A percentile compares a stretch with the other conserved stretches of the same genome.
These are phyloP conservation scores for Fusarium irregulare DNA, from an alignment of 2,329 filamentous ascomycete species.

Conservation along the genomic window DNA sequence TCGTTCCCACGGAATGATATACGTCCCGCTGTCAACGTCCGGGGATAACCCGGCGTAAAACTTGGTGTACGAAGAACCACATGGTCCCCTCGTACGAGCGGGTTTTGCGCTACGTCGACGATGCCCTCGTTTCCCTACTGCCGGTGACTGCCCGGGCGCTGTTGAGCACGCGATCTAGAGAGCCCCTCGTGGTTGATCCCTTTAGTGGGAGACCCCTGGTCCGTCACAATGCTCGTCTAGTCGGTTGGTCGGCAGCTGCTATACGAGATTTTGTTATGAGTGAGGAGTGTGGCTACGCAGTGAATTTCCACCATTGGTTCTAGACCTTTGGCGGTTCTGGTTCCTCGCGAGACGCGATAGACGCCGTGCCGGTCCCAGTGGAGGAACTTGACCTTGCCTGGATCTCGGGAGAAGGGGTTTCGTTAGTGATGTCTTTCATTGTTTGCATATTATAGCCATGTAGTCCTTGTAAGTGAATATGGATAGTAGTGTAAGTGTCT, in stretches of 20 bases:
- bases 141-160: conserved; percentile 29
- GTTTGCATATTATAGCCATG: conserved; percentile 39
- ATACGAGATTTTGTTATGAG: conserved; percentile 51
- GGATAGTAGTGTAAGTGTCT: background rate
- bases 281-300: conserved; percentile 51
- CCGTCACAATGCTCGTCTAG: conserved; percentile 46
- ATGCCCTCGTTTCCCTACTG: conserved; percentile 42
- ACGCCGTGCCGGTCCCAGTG: conserved; percentile 46
- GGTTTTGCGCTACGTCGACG: conserved; percentile 49
- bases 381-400: conserved; percentile 49
- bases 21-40: conserved; percentile 50
- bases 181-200: conserved; percentile 47
- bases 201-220: conserved; percentile 42
- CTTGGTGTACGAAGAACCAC: conserved; percentile 52
- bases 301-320: conserved; percentile 52
- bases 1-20: conserved; percentile 49
- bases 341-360: conserved; percentile 18
- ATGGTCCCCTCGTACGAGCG: conserved; percentile 43
- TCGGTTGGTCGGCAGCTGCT: conserved; percentile 31
- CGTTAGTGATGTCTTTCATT: conserved; percentile 47
- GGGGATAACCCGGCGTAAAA: conserved; percentile 54
- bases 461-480: background rate
- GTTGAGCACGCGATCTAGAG: conserved; percentile 44
- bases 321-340: conserved; percentile 46
- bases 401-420: conserved; percentile 3